Evolutionary conservation across 2,329 filamentous ascomycete genomes (phyloP).

Genomic region (Sporothrix mexicana): DNA sequence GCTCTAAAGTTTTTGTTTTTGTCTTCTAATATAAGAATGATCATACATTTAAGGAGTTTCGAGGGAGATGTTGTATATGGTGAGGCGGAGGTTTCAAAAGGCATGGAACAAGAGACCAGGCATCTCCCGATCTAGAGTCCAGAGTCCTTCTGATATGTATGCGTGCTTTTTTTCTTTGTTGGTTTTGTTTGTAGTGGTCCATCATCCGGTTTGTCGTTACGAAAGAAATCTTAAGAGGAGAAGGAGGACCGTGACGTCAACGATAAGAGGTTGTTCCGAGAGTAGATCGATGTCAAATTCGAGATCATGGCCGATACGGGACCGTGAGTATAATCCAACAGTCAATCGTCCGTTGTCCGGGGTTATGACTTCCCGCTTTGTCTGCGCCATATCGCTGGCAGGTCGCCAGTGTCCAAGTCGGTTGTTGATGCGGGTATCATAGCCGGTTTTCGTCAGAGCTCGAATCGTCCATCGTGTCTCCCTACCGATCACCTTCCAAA

Average conservation of each 20-base stretch:
- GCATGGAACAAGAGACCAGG: neutral
- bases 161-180: neutral
- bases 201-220: neutral
- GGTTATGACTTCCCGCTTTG: neutral
- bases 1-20: constrained; percentile 24
- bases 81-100: neutral
- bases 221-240: neutral
- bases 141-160: neutral
- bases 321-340: too few species aligned
- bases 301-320: neutral
- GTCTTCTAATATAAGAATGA: constrained; percentile 30
- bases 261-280: neutral
- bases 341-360: neutral
- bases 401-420: too few species aligned
- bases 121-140: neutral
- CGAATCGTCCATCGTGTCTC: neutral
- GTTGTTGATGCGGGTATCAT: too few species aligned
- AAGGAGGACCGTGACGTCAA: neutral
- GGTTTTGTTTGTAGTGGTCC: neutral
- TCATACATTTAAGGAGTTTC: constrained; percentile 20
- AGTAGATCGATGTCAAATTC: neutral
- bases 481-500: neutral
- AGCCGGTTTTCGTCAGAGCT: neutral
- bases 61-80: constrained; percentile 14
- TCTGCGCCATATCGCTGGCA: neutral